Conservation (phyloP, 805 yeast species). For the Metschnikowia sp. region DNA sequence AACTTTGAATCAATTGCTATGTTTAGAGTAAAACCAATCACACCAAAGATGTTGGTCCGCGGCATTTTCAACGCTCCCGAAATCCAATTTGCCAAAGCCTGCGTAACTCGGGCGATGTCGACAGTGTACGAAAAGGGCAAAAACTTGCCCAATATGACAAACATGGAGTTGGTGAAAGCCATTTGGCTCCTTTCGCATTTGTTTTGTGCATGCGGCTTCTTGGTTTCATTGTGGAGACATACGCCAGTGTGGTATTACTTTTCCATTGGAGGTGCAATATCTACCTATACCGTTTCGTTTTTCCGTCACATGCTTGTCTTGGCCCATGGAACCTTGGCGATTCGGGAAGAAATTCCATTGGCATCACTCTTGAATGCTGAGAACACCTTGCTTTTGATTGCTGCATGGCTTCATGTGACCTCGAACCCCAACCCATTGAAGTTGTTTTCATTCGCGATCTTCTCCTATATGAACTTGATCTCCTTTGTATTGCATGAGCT, state of each 20-base stretch:
- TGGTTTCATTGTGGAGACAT: slow-evolving; percentile 3
- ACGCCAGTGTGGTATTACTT: slow-evolving; percentile 8
- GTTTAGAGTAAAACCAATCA: slow-evolving; percentile 15
- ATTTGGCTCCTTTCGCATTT: slow-evolving; percentile 14
- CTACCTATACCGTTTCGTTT: slow-evolving; percentile 14
- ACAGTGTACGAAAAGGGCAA: neutral
- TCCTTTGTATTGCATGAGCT: slow-evolving; percentile 17
- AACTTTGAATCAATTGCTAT: slow-evolving; percentile 4
- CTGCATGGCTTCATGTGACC: slow-evolving; percentile 20
- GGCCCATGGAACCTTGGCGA: slow-evolving; percentile 2
- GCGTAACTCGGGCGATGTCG: neutral
- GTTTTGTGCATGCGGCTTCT: slow-evolving; percentile 12
- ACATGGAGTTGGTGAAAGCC: slow-evolving; percentile 8
- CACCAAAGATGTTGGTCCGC: slow-evolving; percentile 12
- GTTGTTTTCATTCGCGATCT: slow-evolving; percentile 25
- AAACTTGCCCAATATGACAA: slow-evolving; percentile 8
- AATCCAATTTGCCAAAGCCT: slow-evolving; percentile 3
- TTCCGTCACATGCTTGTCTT: slow-evolving; percentile 10
- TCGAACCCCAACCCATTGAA: slow-evolving; percentile 21
- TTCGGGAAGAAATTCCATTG: slow-evolving; percentile 17
- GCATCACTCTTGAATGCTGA: slow-evolving; percentile 26
- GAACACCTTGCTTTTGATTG: slow-evolving; percentile 24
- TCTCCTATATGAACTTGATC: slow-evolving; percentile 27
- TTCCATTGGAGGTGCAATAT: slow-evolving; percentile 13
- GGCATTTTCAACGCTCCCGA: slow-evolving; percentile 12